Conservation (phyloP, 768 basidiomycete genomes). For the Lactarius hengduanensis region DNA sequence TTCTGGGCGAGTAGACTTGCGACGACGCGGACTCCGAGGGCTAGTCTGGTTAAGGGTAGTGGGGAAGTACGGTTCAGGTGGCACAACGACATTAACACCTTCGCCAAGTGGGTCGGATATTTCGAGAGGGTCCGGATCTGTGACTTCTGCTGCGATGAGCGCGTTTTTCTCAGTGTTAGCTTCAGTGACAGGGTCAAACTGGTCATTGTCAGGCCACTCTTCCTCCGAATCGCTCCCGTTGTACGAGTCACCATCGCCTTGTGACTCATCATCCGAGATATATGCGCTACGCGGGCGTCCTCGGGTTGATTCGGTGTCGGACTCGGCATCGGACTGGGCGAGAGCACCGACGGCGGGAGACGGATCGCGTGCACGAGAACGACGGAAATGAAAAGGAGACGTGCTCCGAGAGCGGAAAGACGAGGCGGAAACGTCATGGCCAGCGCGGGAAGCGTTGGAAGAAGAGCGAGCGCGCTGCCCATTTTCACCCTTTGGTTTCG, state of each 20-base stretch:
- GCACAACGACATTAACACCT: constrained; percentile 85
- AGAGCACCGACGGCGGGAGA: constrained; percentile 52
- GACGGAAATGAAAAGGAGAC: constrained; percentile 77
- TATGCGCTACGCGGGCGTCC: constrained; percentile 62
- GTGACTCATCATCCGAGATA: constrained; percentile 64
- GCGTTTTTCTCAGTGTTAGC: constrained; percentile 87
- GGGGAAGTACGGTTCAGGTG: constrained; percentile 81
- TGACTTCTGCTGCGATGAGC: constrained; percentile 49
- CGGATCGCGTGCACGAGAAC: constrained; percentile 57
- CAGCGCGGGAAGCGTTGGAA: constrained; percentile 43
- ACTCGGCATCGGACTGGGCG: constrained; percentile 60
- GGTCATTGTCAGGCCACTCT: constrained; percentile 56
- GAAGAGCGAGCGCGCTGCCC: constrained; percentile 40
- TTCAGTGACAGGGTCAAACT: constrained; percentile 80
- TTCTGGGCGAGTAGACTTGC: constrained; percentile 66
- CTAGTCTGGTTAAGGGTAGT: constrained; percentile 56
- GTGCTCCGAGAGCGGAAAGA: constrained; percentile 65
- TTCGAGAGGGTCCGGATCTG: constrained; percentile 51
- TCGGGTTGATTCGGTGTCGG: constrained; percentile 51
- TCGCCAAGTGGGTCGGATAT: constrained; percentile 84
- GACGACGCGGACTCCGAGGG: constrained; percentile 43
- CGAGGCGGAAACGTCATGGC: constrained; percentile 32
- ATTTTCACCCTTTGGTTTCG: constrained; percentile 38
- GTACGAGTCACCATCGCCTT: constrained; percentile 41
- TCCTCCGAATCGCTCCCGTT: constrained; percentile 58